Evolutionary conservation across 2,329 filamentous ascomycete species (phyloP).

Genomic region (Trichoderma brevicompactum): DNA sequence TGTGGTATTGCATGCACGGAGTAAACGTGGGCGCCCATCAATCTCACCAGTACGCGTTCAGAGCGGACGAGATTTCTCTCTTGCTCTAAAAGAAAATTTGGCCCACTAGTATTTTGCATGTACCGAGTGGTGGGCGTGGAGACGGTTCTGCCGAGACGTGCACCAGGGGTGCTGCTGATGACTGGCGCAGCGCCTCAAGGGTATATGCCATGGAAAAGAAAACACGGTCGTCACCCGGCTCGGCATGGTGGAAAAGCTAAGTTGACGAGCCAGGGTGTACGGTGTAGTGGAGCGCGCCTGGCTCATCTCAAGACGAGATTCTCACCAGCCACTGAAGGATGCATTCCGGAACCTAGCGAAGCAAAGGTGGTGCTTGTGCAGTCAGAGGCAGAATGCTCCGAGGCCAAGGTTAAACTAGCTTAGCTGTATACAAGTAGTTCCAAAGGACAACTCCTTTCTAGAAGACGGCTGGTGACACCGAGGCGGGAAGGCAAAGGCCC

Average conservation of each 20-base stretch:
- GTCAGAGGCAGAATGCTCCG: constrained; percentile 42
- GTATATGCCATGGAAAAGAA: constrained; percentile 16
- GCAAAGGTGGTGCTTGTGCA: constrained; percentile 25
- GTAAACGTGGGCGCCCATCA: constrained; percentile 27
- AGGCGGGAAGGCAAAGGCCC: not conserved
- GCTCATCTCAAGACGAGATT: constrained; percentile 26
- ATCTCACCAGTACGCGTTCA: constrained; percentile 16
- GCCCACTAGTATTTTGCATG: constrained; percentile 18
- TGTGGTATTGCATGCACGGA: constrained; percentile 24
- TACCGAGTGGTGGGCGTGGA: constrained; percentile 30
- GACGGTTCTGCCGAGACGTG: constrained; percentile 32
- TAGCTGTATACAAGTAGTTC: constrained; percentile 30
- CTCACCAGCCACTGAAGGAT: constrained; percentile 28
- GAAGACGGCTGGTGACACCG: constrained; percentile 36
- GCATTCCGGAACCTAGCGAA: constrained; percentile 29
- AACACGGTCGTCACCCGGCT: constrained; percentile 28
- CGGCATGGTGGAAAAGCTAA: constrained; percentile 29
- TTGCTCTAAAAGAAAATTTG: not conserved
- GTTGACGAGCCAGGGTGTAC: constrained; percentile 24
- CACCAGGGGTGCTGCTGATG: constrained; percentile 29
- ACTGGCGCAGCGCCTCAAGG: constrained; percentile 29
- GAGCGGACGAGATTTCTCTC: constrained; percentile 18
- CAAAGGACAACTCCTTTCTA: constrained; percentile 41
- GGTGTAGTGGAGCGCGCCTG: constrained; percentile 26
- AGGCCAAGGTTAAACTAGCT: constrained; percentile 30